Base-by-base conservation (phyloP, 2,329 filamentous ascomycete genomes). In the Davidsoniella eucalypti region DNA sequence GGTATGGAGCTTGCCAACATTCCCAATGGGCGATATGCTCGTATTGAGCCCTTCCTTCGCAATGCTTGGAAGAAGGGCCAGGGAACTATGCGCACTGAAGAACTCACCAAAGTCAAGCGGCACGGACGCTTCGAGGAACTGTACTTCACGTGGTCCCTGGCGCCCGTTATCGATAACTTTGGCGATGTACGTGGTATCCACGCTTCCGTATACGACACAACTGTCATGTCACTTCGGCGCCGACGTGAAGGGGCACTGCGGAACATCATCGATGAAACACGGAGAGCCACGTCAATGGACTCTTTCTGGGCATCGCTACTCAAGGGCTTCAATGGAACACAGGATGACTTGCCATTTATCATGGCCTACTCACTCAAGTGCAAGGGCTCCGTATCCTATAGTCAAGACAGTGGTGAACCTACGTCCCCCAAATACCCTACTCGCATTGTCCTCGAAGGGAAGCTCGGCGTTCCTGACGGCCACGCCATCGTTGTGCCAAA, bases 31-130 rank as follows among this genome's bases (percentile, higher is more conserved):
- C 82, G 90, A 5, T 88, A 83, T 82, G 67, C 76, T 18, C 75
- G 80, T 4, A 71, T 90, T 9, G 72, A 78, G 55, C 78, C 78
- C 2, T 72, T 84, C 0, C 84, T 92, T 55, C 68, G 72, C 16
- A 77, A 69, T 54, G 85, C 84, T 0, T 75, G 73, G 61, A 64
- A 73, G 38, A 82, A 78, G 4, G 86, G 84, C 0, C 80, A 87
- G 64, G 82, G 84, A 0, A 87, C 80, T 0, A 85, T 88, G 82
- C 90, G 87, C 61, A 80, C 88, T 56, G 85, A 92, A 57, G 83
- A 90, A 55, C 78, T 77, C 51, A 67, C 90, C 1, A 87, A 87
- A 58, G 72, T 92, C 29, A 69, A 73, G 44, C 75, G 85, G 6
- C 75, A 77, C 55, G 76, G 78, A 1, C 86, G 75, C 54, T 64